Percentiles rank a stretch among this genome's conserved stretches.
Conservation (phyloP, 345 rosid genomes). For the Hibiscus trionum region DNA sequence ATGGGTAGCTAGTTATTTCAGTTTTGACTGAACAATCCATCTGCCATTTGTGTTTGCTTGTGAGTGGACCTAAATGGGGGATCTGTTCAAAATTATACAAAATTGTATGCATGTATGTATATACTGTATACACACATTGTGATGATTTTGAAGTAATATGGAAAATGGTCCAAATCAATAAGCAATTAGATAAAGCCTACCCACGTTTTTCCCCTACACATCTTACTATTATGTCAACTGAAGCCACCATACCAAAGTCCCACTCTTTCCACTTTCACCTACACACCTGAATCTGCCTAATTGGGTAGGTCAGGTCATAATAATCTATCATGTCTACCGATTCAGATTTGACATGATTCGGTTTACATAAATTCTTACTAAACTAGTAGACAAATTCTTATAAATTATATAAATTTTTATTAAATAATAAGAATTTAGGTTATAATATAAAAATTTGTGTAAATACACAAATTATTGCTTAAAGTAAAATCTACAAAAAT, state of each 20-base stretch:
- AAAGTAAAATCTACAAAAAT: no score
- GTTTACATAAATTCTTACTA: no score
- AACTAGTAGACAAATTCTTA: no score
- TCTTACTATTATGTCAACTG: background rate
- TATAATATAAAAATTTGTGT: no score
- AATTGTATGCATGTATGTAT: background rate
- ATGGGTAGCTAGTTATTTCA: background rate
- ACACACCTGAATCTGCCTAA: background rate
- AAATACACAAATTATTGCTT: no score
- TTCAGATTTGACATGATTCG: background rate
- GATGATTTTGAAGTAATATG: no score
- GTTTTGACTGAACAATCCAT: background rate
- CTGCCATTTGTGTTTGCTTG: background rate
- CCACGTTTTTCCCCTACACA: background rate
- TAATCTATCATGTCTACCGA: background rate
- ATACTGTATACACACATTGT: no score
- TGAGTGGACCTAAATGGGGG: slow-evolving; percentile 6
- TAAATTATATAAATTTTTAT: no score
- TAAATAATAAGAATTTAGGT: no score
- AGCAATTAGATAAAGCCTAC: background rate
- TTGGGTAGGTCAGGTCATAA: background rate
- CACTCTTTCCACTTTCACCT: slow-evolving; percentile 3
- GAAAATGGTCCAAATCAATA: no score
- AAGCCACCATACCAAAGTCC: slow-evolving; percentile 1
- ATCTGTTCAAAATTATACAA: background rate